Evolutionary conservation across 352 stramenopile species (phyloP).

Genomic region (Phytophthora tentaculata): DNA sequence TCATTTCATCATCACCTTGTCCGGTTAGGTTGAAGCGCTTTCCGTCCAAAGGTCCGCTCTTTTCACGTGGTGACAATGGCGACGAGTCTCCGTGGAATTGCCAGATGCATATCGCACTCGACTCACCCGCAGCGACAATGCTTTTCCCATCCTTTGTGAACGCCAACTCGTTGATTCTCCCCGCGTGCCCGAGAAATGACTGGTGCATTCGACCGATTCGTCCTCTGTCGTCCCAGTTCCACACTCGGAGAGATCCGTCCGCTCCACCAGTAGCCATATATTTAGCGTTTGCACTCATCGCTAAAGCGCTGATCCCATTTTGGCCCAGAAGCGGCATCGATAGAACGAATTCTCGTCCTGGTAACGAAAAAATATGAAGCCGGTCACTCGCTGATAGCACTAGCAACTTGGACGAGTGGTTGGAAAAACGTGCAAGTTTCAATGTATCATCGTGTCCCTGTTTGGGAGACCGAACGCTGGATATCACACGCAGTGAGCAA

Average conservation of each 20-base stretch:
- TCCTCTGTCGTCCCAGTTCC: constrained; percentile 61
- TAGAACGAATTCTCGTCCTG: constrained; percentile 41
- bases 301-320: constrained; percentile 52
- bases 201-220: constrained; percentile 65
- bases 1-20: neutral
- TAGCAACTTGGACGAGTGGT: constrained; percentile 55
- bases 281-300: constrained; percentile 62
- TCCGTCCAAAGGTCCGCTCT: constrained; percentile 1
- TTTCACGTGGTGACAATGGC: constrained; percentile 20
- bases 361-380: constrained; percentile 61
- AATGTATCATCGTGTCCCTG: constrained; percentile 24
- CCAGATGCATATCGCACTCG: constrained; percentile 66
- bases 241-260: constrained; percentile 67
- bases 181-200: constrained; percentile 54
- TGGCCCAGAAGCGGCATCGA: constrained; percentile 64
- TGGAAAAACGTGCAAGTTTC: constrained; percentile 57
- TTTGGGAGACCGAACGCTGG: constrained; percentile 45
- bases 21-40: neutral
- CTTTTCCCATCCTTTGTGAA: constrained; percentile 54
- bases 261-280: constrained; percentile 67
- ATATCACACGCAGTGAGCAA: constrained; percentile 43
- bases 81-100: constrained; percentile 54
- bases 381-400: constrained; percentile 57
- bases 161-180: constrained; percentile 38
- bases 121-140: constrained; percentile 50